These are phyloP conservation scores for Hyaloscypha hepaticicola DNA, from an alignment of 495 filamentous ascomycete genomes.

Conservation along the genomic window DNA sequence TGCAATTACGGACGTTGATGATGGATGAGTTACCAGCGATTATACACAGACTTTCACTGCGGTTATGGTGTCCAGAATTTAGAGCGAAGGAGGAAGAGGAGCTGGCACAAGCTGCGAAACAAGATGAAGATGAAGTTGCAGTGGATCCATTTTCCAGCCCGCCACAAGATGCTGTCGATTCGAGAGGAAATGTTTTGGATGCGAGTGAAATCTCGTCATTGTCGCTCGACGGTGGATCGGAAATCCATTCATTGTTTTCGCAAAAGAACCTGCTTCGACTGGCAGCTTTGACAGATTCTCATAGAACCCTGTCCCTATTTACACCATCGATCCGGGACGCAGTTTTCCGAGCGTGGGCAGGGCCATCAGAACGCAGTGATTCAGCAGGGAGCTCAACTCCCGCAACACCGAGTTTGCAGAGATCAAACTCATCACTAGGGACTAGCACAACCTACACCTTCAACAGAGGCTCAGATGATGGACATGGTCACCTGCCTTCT, in stretches of 20 bases:
- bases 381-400: conserved; percentile 53
- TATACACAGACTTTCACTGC: conserved; percentile 87
- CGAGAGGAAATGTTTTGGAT: conserved; percentile 72
- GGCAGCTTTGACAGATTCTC: conserved; percentile 73
- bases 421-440: conserved; percentile 62
- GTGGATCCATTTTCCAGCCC: conserved; percentile 80
- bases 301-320: conserved; percentile 82
- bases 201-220: conserved; percentile 70
- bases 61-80: conserved; percentile 88
- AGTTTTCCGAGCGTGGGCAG: conserved; percentile 89
- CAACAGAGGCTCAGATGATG: conserved; percentile 49
- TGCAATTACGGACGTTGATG: conserved; percentile 85
- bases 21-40: conserved; percentile 98
- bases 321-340: conserved; percentile 81
- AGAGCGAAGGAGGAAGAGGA: conserved; percentile 59
- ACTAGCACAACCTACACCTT: conserved; percentile 64
- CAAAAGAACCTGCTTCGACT: conserved; percentile 84
- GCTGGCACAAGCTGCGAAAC: conserved; percentile 26
- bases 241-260: conserved; percentile 81
- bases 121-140: conserved; percentile 36
- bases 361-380: conserved; percentile 70
- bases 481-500: conserved; percentile 44
- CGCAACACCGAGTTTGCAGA: conserved; percentile 51
- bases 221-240: conserved; percentile 70
- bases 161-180: conserved; percentile 74